Percentiles rank a stretch among this genome's conserved stretches.
These are phyloP conservation scores for Populus alba DNA, from an alignment of 345 rosid species.

Conservation along the genomic window DNA sequence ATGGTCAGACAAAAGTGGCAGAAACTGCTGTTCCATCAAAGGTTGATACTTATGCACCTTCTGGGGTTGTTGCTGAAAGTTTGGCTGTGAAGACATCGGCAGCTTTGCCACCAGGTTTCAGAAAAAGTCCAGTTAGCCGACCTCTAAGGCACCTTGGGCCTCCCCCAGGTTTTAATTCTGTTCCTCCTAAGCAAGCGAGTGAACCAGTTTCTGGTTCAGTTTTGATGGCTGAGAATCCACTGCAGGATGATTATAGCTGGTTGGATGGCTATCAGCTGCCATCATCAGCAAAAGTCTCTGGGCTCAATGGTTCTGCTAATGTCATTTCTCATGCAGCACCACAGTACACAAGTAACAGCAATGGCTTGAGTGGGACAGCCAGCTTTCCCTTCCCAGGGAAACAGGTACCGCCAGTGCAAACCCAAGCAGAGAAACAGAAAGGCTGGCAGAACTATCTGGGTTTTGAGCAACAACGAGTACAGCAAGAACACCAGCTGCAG, in stretches of 20 bases:
- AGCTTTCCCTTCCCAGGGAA: conserved; percentile 89
- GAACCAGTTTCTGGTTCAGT: conserved; percentile 47
- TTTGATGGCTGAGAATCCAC: conserved; percentile 29
- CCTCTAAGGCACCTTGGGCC: conserved; percentile 82
- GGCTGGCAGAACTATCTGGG: conserved; percentile 51
- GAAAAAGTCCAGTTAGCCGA: conserved; percentile 76
- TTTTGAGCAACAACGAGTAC: conserved; percentile 43
- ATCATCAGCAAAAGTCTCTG: conserved; percentile 43
- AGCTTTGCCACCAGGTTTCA: conserved; percentile 34
- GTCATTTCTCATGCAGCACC: conserved; percentile 43
- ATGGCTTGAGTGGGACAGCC: conserved; percentile 49
- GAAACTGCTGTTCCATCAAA: conserved; percentile 47
- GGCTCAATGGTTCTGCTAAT: conserved; percentile 42
- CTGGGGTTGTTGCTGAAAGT: conserved; percentile 46
- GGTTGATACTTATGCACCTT: conserved; percentile 41
- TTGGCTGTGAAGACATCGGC: conserved; percentile 39
- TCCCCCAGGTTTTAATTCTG: conserved; percentile 84
- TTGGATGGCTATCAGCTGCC: conserved; percentile 87
- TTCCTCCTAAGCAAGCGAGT: conserved; percentile 52
- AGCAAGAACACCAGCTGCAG: conserved; percentile 51
- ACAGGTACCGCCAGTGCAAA: conserved; percentile 52
- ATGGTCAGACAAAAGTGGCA: conserved; percentile 40
- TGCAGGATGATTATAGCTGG: conserved; percentile 92
- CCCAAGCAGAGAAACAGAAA: conserved; percentile 46
- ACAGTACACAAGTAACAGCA: conserved; percentile 43